Evolutionary conservation across 352 stramenopile species (phyloP), one percentile per base, ranked within the genome.

Genomic region (Pythium sp.): DNA sequence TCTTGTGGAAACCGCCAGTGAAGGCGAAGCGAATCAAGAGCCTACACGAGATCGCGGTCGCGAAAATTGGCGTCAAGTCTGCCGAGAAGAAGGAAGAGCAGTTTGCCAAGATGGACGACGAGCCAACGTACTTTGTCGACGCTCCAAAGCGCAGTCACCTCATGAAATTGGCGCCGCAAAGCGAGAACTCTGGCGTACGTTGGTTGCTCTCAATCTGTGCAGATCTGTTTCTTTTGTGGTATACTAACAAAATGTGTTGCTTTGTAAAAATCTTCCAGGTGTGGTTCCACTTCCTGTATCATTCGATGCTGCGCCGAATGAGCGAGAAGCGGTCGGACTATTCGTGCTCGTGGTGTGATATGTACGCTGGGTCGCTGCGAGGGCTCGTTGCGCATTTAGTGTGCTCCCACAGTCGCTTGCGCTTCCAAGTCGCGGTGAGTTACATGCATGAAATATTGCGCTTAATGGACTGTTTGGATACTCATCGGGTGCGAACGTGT

Each of bases 251-350:
- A 32, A 32, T 34, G 8, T 22, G 28, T 49, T 64, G 47, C 22
- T 7, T 7, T 55, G 14, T 36, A 43, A 18, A 20, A 7, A 20
- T 43, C 54, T 5, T 30, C 30, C n/a, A 93, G 83, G 82, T 94
- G 20, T 93, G 83, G 82, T 95, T 92, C 56, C 87, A 95, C 68
- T 95, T 84, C 64, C 77, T 95, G 14, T 95, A 93, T 64, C 85
- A 95, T 76, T 83, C 67, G 53, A 87, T 93, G 77, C 72, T 95
- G 53, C 82, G 87, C 15, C 77, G 85, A 65, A 84, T 90, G 82
- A 95, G 82, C 61, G 86, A 95, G 64, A 92, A 93, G 67, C 82
- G 86, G n/a, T 78, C 69, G 8, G 87, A 95, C 36, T 91, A 90
- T 68, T 90, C 83, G 22, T 95, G 87, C 41, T 79, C 85, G 46